Percentiles rank a stretch among this genome's conserved stretches.
These are phyloP conservation scores for Perkinsela sp. DNA, from an alignment of 208 protist species.

Conservation along the genomic window DNA sequence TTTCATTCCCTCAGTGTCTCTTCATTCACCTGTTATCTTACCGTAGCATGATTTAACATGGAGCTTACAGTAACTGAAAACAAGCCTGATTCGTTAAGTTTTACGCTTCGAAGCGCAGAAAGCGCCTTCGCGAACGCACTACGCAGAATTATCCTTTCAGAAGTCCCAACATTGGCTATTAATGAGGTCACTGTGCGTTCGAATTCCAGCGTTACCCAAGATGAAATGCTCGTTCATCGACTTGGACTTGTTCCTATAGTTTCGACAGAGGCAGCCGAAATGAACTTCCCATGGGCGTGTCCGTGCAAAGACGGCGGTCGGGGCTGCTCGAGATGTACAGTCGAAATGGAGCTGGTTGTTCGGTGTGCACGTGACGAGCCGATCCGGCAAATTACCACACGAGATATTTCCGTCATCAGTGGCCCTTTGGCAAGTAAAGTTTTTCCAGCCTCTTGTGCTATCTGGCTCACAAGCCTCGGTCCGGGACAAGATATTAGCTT, in stretches of 20 bases:
- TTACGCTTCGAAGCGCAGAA: constrained; percentile 55
- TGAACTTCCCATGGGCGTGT: constrained; percentile 54
- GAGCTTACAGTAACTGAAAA: constrained; percentile 3
- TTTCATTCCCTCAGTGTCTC: too few species aligned
- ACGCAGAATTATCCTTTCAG: constrained; percentile 86
- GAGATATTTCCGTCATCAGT: constrained; percentile 1
- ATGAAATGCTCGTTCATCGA: constrained; percentile 95
- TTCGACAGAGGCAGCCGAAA: constrained; percentile 36
- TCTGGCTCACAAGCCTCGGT: constrained; percentile 55
- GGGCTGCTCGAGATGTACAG: constrained; percentile 45
- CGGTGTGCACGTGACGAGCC: constrained; percentile 35
- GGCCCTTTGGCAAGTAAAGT: constrained; percentile 1
- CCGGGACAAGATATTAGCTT: constrained; percentile 46
- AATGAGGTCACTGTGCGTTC: constrained; percentile 78
- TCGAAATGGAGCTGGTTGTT: constrained; percentile 41
- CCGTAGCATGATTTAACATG: too few species aligned
- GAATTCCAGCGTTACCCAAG: constrained; percentile 81
- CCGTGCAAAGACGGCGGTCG: constrained; percentile 15
- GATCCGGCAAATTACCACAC: constrained; percentile 11
- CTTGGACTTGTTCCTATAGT: constrained; percentile 87
- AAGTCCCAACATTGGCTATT: constrained; percentile 89
- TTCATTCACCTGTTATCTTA: too few species aligned
- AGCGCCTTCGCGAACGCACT: constrained; percentile 81
- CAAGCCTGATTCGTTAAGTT: constrained; percentile 34
- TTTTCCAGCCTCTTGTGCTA: constrained; percentile 8